Evolutionary conservation across 2,329 filamentous ascomycete genomes (phyloP), one percentile per base, ranked within the genome.

Genomic region (Penicillium glabrum): DNA sequence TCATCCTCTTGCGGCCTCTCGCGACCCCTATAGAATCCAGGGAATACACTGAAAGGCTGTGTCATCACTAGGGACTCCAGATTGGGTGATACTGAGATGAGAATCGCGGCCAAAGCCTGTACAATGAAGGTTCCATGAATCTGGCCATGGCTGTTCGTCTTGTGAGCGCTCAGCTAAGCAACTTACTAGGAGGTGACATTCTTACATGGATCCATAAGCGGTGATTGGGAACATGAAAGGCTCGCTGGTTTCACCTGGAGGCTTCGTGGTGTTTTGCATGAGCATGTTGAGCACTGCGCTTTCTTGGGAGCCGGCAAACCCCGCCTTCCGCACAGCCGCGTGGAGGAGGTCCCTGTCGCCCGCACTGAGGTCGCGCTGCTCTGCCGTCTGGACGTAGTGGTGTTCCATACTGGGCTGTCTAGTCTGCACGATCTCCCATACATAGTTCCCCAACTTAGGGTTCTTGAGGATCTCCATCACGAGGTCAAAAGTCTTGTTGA

Each of bases 21-120:
- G 9, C 3, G 13, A 16, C 7, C 10, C 10, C 14, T 16, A 5
- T 26, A 45, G 11, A 46, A n/a, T 37, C 31, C 13, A 5, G 19
- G 19, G 27, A 24, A 46, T 46, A 23, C 11, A 21, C 16, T 10
- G 43, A 43, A 50, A 6, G 53, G 54, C 16, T 43, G 29, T 49
- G 55, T 56, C 46, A 60, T 53, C 3, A 44, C 39, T 35, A 68
- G 51, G 2, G 61, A 56, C 27, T 57, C 51, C 14, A 67, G 19
- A 26, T 59, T 57, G 1, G 66, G 64, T 7, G 61, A 67, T n/a
- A 64, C 58, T 7, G 61, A 61, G 19, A 66, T 54, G 26, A 68
- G 47, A 13, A 68, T 55, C 0, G 61, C 54, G 0, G 63, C 44
- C 16, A 68, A 47, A 11, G 64, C 63, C 46, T 66, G 63, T 11